Conservation (phyloP, 2,329 filamentous ascomycete genomes). For the Epichloe sp. region DNA sequence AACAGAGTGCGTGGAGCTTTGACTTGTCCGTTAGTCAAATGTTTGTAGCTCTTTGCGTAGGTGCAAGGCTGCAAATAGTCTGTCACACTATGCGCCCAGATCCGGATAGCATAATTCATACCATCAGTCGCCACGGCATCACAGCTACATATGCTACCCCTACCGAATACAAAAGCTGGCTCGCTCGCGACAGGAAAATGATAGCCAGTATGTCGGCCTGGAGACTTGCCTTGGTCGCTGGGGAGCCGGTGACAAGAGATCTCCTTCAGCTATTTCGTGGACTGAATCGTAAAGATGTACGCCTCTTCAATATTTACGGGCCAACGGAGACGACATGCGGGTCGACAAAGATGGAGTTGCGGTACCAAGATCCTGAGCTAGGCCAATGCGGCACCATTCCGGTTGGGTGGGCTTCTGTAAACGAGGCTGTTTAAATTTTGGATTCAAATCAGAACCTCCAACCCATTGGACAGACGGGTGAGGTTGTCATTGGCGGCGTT, state of each 20-base stretch:
- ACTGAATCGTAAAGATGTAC: conserved; percentile 1
- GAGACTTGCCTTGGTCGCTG: conserved; percentile 11
- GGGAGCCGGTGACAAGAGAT: conserved; percentile 14
- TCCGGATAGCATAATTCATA: conserved; percentile 18
- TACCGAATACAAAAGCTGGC: conserved; percentile 25
- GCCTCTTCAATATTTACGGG: conserved; percentile 15
- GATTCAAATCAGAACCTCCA: conserved; percentile 13
- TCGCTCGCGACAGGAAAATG: conserved; percentile 10
- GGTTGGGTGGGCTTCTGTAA: conserved; percentile 7
- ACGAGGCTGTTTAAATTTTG: conserved; percentile 26
- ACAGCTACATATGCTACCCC: conserved; percentile 26
- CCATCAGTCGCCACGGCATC: conserved; percentile 23
- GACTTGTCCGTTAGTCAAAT: conserved; percentile 27
- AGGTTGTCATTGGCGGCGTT: conserved; percentile 18
- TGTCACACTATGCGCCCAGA: conserved; percentile 15
- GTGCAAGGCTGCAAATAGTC: conserved; percentile 23
- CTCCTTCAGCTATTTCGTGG: conserved; percentile 5
- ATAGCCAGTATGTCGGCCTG: conserved; percentile 9
- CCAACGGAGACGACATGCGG: conserved; percentile 13
- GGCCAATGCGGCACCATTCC: not conserved
- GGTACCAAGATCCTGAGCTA: not conserved
- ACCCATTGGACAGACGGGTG: conserved; percentile 17
- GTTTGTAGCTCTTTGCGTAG: conserved; percentile 21
- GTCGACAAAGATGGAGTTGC: not conserved
- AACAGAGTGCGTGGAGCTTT: conserved; percentile 27